A percentile compares a stretch with the other conserved stretches of the same genome.
Evolutionary conservation across 176 grass and related monocot genomes (phyloP).

Genomic region (Oryza australiensis): DNA sequence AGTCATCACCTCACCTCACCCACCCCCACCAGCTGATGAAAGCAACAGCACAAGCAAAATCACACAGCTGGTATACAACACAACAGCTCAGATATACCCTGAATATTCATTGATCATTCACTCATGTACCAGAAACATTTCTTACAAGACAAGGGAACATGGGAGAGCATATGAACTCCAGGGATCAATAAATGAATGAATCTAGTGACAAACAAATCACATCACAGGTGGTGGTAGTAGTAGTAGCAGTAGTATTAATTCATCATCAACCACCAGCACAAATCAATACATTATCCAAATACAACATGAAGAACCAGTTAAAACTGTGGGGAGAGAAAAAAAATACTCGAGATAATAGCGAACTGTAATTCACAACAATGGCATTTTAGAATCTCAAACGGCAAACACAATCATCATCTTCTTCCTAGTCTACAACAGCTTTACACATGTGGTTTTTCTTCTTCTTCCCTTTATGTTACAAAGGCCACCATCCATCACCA

Average conservation of each 20-base stretch:
- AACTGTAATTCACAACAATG: not conserved
- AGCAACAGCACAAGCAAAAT: not conserved
- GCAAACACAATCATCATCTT: constrained; percentile 58
- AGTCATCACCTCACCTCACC: not conserved
- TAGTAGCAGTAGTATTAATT: constrained; percentile 4
- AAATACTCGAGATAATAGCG: not conserved
- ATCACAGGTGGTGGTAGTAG: not conserved
- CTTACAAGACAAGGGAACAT: not conserved
- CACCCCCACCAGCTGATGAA: not conserved
- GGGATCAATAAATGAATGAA: not conserved
- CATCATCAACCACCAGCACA: constrained; percentile 37
- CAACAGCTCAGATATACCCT: not conserved
- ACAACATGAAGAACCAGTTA: constrained; percentile 25
- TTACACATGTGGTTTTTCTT: constrained; percentile 53
- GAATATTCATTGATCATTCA: not conserved
- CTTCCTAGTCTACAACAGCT: constrained; percentile 55
- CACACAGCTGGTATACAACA: not conserved
- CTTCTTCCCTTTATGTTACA: constrained; percentile 49
- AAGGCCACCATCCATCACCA: constrained; percentile 20
- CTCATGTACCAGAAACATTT: not conserved
- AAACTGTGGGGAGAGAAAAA: not conserved
- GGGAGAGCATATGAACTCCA: not conserved
- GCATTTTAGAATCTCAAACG: constrained; percentile 52
- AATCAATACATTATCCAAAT: constrained; percentile 33
- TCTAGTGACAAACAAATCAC: constrained; percentile 18